Evolutionary conservation across 140 eudicot species (phyloP).

Genomic region (Anethum foeniculum): DNA sequence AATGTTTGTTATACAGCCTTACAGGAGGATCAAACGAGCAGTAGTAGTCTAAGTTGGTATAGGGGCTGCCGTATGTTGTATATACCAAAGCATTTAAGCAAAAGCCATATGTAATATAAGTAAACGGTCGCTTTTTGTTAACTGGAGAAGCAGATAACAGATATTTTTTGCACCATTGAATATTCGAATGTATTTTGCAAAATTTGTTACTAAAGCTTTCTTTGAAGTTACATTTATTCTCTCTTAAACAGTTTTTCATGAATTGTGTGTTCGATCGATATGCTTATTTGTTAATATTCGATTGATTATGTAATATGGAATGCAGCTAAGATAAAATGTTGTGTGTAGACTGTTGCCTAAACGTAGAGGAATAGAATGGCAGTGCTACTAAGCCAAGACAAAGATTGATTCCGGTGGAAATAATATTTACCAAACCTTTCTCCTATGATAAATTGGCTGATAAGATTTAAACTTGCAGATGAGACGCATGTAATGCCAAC

Average conservation of each 20-base stretch:
- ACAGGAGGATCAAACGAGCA: constrained; percentile 6
- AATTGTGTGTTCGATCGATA: no score
- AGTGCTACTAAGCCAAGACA: not conserved
- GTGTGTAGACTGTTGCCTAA: constrained; percentile 10
- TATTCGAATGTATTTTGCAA: not conserved
- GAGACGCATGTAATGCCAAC: not conserved
- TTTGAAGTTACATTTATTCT: no score
- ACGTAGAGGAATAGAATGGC: constrained; percentile 28
- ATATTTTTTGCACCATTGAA: not conserved
- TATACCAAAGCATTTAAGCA: constrained; percentile 43
- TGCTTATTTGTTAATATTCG: no score
- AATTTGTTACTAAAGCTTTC: no score
- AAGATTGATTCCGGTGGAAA: not conserved
- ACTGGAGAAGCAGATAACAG: not conserved
- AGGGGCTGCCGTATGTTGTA: not conserved
- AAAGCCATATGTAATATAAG: constrained; percentile 24
- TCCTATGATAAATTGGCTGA: not conserved
- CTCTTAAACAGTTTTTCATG: no score
- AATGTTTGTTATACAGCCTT: constrained; percentile 1
- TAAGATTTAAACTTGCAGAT: not conserved
- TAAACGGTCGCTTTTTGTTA: not conserved
- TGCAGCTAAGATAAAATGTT: not conserved
- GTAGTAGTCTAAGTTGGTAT: not conserved
- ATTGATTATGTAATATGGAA: not conserved
- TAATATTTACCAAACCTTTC: not conserved